Evolutionary conservation across 176 grass and related monocot genomes (phyloP).

Genomic region (Lolium multiflorum): DNA sequence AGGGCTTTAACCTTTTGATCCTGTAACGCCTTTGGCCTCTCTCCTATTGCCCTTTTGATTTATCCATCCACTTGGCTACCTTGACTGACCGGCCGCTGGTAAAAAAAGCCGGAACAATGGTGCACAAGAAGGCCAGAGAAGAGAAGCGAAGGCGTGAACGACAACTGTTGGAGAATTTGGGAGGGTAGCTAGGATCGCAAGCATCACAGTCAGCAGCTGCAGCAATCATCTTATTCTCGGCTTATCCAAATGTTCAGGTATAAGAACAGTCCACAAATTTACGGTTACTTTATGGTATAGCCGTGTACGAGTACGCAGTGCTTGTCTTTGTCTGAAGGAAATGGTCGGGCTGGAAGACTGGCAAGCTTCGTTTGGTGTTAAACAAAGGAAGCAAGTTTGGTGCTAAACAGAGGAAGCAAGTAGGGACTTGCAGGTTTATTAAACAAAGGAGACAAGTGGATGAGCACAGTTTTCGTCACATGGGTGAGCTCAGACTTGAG

Average conservation of each 20-base stretch:
- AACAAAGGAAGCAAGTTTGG: background rate
- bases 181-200: background rate
- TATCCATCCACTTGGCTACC: background rate
- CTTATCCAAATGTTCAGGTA: background rate
- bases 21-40: background rate
- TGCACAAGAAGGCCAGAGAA: background rate
- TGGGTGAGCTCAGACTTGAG: background rate
- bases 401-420: background rate
- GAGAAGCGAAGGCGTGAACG: background rate
- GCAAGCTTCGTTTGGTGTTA: background rate
- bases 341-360: background rate
- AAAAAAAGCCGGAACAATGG: background rate
- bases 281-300: background rate
- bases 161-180: background rate
- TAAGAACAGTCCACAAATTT: no score
- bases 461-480: background rate
- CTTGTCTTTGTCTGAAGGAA: no score
- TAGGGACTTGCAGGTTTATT: no score
- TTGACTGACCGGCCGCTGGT: background rate
- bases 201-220: no score
- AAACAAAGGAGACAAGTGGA: background rate
- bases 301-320: no score
- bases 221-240: background rate
- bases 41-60: background rate
- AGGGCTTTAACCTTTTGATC: slow-evolving; percentile 12